Evolutionary conservation across 169 alveolate species (phyloP).

Genomic region (Neospora caninum): DNA sequence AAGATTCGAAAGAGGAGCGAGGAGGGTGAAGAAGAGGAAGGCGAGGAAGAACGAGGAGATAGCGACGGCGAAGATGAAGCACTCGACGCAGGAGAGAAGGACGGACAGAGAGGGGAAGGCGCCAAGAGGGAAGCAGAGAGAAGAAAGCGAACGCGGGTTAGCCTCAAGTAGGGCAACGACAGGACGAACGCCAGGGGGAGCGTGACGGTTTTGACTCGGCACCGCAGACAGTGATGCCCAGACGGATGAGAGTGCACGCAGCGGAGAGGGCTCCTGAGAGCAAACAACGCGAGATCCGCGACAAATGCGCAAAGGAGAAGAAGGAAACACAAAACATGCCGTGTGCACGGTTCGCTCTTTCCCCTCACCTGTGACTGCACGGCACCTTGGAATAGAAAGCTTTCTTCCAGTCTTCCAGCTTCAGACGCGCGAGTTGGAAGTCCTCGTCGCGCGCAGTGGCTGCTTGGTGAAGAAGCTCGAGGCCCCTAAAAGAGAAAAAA

Average conservation of each 20-base stretch:
- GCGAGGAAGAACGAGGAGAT: neutral
- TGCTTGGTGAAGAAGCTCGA: constrained; percentile 61
- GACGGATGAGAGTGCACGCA: too few species aligned
- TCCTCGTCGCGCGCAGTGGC: constrained; percentile 64
- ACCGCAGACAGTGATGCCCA: too few species aligned
- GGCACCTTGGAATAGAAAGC: constrained; percentile 58
- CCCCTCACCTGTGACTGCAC: constrained; percentile 45
- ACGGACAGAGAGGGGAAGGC: neutral
- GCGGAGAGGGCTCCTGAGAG: too few species aligned
- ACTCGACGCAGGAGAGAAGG: neutral
- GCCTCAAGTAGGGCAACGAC: too few species aligned
- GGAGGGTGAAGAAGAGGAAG: neutral
- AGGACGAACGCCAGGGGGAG: too few species aligned
- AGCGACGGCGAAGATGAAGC: neutral
- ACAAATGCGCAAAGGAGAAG: too few species aligned
- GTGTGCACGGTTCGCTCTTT: neutral
- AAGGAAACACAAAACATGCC: too few species aligned
- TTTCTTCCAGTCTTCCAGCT: constrained; percentile 57
- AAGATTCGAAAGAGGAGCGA: neutral
- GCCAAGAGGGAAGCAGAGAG: too few species aligned
- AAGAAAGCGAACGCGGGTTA: too few species aligned
- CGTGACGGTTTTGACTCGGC: too few species aligned
- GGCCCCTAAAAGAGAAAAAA: constrained; percentile 27
- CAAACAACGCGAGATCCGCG: too few species aligned
- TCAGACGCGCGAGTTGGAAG: constrained; percentile 51